Evolutionary conservation across 1,139 yeast species (phyloP).

Genomic region (Pichia inconspicua): DNA sequence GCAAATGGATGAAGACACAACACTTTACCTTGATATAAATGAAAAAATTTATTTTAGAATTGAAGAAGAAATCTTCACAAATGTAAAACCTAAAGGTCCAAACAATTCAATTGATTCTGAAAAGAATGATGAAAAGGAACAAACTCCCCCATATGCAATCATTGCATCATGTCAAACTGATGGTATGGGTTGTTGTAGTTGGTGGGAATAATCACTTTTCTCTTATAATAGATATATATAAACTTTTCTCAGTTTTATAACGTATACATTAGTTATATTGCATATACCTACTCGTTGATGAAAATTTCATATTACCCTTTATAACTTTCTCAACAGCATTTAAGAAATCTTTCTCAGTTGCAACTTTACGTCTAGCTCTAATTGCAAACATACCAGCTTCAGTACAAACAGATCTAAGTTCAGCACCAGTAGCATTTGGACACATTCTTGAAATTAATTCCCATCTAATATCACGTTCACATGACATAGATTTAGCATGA

Average conservation of each 20-base stretch:
- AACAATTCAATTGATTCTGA: constrained; percentile 5
- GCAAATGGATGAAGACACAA: constrained; percentile 68
- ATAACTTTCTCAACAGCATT: constrained; percentile 97
- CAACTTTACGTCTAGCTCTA: constrained; percentile 95
- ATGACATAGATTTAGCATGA: constrained; percentile 95
- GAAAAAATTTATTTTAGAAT: constrained; percentile 87
- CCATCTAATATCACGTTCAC: constrained; percentile 96
- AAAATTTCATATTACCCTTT: constrained; percentile 95
- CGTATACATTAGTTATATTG: constrained; percentile 62
- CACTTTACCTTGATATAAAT: constrained; percentile 76
- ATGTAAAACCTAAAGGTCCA: constrained; percentile 70
- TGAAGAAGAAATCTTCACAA: constrained; percentile 80
- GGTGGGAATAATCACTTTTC: constrained; percentile 75
- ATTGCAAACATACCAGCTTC: constrained; percentile 99
- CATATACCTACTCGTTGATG: constrained; percentile 96
- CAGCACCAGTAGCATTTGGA: constrained; percentile 98
- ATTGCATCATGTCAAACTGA: constrained; percentile 91
- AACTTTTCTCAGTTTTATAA: background rate
- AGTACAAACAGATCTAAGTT: constrained; percentile 89
- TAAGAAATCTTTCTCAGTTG: constrained; percentile 93
- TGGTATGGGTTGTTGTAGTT: constrained; percentile 91
- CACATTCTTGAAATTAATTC: constrained; percentile 93
- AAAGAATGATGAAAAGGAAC: constrained; percentile 21
- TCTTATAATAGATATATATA: background rate
- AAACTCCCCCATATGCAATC: constrained; percentile 67